Conservation (phyloP, 805 yeast species). For the Ascoidea rubescens region DNA sequence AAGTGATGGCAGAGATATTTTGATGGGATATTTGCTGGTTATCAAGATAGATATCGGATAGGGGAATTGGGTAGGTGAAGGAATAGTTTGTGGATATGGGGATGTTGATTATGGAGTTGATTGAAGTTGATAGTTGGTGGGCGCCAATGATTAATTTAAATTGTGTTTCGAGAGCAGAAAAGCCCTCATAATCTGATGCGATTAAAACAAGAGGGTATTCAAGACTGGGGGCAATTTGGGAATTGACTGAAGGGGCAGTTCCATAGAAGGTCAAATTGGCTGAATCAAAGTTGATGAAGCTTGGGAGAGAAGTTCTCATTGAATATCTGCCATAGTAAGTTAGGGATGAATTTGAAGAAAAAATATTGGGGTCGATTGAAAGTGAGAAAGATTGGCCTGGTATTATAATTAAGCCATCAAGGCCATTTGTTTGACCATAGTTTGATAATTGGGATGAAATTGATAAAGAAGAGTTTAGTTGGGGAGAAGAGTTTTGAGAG, state of each 20-base stretch:
- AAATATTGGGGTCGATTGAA: conserved; percentile 50
- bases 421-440: conserved; percentile 68
- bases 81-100: conserved; percentile 54
- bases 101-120: conserved; percentile 39
- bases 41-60: conserved; percentile 41
- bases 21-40: conserved; percentile 28
- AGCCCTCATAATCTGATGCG: conserved; percentile 70
- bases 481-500: conserved; percentile 41
- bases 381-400: conserved; percentile 60
- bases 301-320: conserved; percentile 80
- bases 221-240: conserved; percentile 79
- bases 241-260: conserved; percentile 75
- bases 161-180: conserved; percentile 50
- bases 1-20: conserved; percentile 40
- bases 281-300: conserved; percentile 68
- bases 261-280: conserved; percentile 61
- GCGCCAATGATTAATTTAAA: conserved; percentile 80
- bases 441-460: conserved; percentile 39
- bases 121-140: conserved; percentile 60
- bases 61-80: conserved; percentile 46
- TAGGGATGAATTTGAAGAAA: conserved; percentile 32
- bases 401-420: conserved; percentile 53
- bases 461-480: conserved; percentile 25
- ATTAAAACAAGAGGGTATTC: conserved; percentile 56
- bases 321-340: conserved; percentile 72